A percentile compares a stretch with the other conserved stretches of the same genome.
These are phyloP conservation scores for Torrubiella hemipterigena DNA, from an alignment of 2,329 filamentous ascomycete species.

Conservation along the genomic window DNA sequence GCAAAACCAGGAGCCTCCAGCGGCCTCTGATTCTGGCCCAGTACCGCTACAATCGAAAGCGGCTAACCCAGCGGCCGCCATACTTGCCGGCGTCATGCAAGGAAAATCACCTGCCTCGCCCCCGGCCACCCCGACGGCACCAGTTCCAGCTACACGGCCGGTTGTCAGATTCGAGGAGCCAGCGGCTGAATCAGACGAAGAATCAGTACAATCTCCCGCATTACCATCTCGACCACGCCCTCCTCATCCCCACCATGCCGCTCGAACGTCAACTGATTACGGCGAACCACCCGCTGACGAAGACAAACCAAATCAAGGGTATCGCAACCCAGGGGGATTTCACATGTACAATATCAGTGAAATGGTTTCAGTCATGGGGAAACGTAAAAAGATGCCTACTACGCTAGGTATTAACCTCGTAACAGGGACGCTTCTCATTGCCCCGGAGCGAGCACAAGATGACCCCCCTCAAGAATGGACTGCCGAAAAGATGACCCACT, in stretches of 20 bases:
- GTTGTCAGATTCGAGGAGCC: not conserved
- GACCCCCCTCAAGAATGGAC: constrained; percentile 86
- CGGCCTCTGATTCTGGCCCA: constrained; percentile 18
- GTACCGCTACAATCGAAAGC: constrained; percentile 12
- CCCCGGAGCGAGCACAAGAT: constrained; percentile 72
- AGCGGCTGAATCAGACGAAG: constrained; percentile 14
- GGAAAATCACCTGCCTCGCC: constrained; percentile 25
- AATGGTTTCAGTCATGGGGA: constrained; percentile 93
- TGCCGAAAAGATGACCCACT: constrained; percentile 90
- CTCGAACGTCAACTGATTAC: constrained; percentile 12
- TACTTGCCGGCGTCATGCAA: constrained; percentile 45
- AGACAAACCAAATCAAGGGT: constrained; percentile 26
- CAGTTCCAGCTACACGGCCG: too few relatives aligned
- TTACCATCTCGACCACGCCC: constrained; percentile 23
- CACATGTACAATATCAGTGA: constrained; percentile 96
- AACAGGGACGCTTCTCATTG: constrained; percentile 81
- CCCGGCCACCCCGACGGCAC: constrained; percentile 1
- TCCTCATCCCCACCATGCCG: constrained; percentile 8
- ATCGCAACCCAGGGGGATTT: constrained; percentile 62
- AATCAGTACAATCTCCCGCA: constrained; percentile 21
- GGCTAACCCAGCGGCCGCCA: constrained; percentile 37
- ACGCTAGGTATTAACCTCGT: constrained; percentile 86
- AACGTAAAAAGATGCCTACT: constrained; percentile 97
- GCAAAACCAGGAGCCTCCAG: constrained; percentile 5
- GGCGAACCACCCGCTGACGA: constrained; percentile 25